Evolutionary conservation across 306 rosid species (phyloP).

Genomic region (Elaeagnus macrophylla): DNA sequence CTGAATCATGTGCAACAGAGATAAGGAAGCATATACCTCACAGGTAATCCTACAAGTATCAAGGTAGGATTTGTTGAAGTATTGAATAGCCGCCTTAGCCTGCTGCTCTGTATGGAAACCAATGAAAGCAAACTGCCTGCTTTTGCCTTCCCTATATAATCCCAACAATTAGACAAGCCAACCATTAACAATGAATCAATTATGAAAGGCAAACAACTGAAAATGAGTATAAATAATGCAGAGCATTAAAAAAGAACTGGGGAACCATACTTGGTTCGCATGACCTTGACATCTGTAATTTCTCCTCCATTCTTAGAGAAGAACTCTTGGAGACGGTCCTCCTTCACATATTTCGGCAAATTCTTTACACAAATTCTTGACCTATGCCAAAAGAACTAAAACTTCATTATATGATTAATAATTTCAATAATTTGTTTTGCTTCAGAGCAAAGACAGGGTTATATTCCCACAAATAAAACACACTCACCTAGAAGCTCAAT

Average conservation of each 20-base stretch:
- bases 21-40: conserved; percentile 42
- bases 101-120: conserved; percentile 61
- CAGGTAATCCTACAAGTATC: conserved; percentile 52
- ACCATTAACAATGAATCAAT: background rate
- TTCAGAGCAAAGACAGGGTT: no score
- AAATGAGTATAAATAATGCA: background rate
- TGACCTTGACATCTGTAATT: conserved; percentile 69
- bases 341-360: conserved; percentile 50
- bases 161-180: background rate
- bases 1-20: background rate
- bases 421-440: no score
- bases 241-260: background rate
- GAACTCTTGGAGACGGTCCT: conserved; percentile 45
- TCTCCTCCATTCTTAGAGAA: conserved; percentile 87
- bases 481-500: no score
- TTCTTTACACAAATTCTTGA: conserved; percentile 83
- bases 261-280: conserved; percentile 58
- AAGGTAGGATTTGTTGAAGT: conserved; percentile 53
- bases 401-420: background rate
- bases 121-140: conserved; percentile 66
- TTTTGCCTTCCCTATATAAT: conserved; percentile 56
- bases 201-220: background rate
- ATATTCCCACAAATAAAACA: no score
- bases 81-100: conserved; percentile 61
- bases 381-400: conserved; percentile 28